Evolutionary conservation across 805 yeast genomes (phyloP).

Genomic region (Saccharomycopsis capsularis): DNA sequence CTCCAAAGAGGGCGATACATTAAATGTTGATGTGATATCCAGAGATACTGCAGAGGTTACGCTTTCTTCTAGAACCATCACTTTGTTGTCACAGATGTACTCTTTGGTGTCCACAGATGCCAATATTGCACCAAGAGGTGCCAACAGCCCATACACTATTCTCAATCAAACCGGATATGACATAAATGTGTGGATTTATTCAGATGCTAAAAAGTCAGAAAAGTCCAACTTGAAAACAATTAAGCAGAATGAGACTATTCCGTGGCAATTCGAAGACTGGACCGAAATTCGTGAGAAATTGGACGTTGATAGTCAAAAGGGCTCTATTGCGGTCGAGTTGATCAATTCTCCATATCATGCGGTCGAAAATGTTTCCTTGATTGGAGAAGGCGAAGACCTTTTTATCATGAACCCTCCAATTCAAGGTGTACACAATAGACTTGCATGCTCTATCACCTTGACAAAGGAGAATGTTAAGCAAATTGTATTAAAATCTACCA

Average conservation of each 20-base stretch:
- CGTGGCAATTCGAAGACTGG: slow-evolving; percentile 98
- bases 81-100: slow-evolving; percentile 63
- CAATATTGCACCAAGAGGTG: slow-evolving; percentile 59
- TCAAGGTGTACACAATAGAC: slow-evolving; percentile 59
- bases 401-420: slow-evolving; percentile 58
- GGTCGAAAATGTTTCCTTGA: slow-evolving; percentile 53
- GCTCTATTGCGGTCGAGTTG: slow-evolving; percentile 56
- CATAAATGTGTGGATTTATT: slow-evolving; percentile 76
- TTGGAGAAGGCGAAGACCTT: slow-evolving; percentile 77
- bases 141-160: slow-evolving; percentile 75
- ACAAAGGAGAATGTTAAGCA: slow-evolving; percentile 74
- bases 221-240: slow-evolving; percentile 29
- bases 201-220: slow-evolving; percentile 26
- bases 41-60: slow-evolving; percentile 72
- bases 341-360: slow-evolving; percentile 49
- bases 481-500: slow-evolving; percentile 70
- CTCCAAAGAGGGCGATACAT: slow-evolving; percentile 34
- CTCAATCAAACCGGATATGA: slow-evolving; percentile 80
- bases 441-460: slow-evolving; percentile 63
- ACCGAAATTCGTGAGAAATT: slow-evolving; percentile 72
- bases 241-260: slow-evolving; percentile 42
- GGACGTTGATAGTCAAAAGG: slow-evolving; percentile 55
- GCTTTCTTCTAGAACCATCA: slow-evolving; percentile 74
- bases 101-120: slow-evolving; percentile 47
- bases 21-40: slow-evolving; percentile 65